Evolutionary conservation across 2,329 filamentous ascomycete genomes (phyloP).

Genomic region (Botrytis cinerea): DNA sequence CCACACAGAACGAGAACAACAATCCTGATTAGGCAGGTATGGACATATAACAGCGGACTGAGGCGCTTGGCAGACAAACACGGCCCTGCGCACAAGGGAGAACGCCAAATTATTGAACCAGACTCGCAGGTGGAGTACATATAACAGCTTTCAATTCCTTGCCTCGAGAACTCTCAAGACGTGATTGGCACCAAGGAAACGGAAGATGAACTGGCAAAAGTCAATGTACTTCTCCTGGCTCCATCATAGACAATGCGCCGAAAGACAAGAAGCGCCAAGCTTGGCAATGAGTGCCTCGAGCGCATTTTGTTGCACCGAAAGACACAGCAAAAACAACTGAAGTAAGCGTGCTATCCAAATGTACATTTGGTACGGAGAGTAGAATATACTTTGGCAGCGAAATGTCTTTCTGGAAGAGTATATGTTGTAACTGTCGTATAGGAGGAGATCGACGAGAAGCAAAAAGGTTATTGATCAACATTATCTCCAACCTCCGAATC

Average conservation of each 20-base stretch:
- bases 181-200: neutral
- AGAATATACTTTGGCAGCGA: neutral
- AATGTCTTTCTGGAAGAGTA: neutral
- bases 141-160: neutral
- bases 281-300: neutral
- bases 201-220: neutral
- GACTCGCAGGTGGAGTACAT: neutral
- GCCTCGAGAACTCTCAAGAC: neutral
- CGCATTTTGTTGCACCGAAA: neutral
- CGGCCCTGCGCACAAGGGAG: neutral
- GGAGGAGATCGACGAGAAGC: neutral
- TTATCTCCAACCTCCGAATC: neutral
- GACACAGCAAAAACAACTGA: neutral
- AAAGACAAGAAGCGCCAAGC: neutral
- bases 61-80: constrained; percentile 5
- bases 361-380: neutral
- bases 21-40: constrained; percentile 9
- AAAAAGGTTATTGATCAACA: neutral
- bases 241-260: neutral
- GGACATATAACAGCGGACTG: neutral
- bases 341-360: neutral
- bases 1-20: neutral
- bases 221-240: neutral
- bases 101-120: neutral
- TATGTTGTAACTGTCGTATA: neutral